Conservation (phyloP, 192 early-diverging fungal genomes). For the Rhizoclosmatium globosum region DNA sequence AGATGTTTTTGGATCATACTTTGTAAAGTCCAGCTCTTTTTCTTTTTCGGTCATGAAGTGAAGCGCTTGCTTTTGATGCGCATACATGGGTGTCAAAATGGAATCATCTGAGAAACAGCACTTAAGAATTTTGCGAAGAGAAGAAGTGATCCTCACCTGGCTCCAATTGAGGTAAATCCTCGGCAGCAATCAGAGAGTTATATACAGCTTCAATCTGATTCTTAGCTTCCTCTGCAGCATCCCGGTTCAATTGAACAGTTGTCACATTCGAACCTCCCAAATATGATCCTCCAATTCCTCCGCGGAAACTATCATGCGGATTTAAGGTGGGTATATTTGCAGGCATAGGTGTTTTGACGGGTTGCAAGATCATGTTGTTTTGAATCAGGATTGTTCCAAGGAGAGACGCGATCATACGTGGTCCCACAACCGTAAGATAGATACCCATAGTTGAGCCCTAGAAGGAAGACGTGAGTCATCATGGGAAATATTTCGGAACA, state of each 20-base stretch:
- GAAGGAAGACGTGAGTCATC: not conserved
- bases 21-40: slow-evolving; percentile 65
- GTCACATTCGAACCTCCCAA: slow-evolving; percentile 8
- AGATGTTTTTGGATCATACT: slow-evolving; percentile 53
- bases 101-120: slow-evolving; percentile 36
- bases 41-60: slow-evolving; percentile 82
- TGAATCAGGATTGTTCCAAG: slow-evolving; percentile 29
- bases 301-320: slow-evolving; percentile 34
- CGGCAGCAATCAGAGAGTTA: slow-evolving; percentile 57
- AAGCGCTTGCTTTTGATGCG: slow-evolving; percentile 86
- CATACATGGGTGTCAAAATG: slow-evolving; percentile 66
- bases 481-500: slow-evolving; percentile 12
- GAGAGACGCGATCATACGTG: not conserved
- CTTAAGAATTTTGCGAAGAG: too few relatives aligned
- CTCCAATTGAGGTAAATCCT: slow-evolving; percentile 61
- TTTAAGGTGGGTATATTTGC: slow-evolving; percentile 38
- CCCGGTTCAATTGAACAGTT: slow-evolving; percentile 19
- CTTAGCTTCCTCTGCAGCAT: slow-evolving; percentile 35
- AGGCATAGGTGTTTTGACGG: not conserved
- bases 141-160: slow-evolving; percentile 47
- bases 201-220: slow-evolving; percentile 68
- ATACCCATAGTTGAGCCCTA: slow-evolving; percentile 37
- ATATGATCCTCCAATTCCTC: not conserved
- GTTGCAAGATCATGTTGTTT: slow-evolving; percentile 34
- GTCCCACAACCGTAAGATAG: slow-evolving; percentile 37